Evolutionary conservation across 345 rosid genomes (phyloP), one percentile per base, ranked within the genome.

Genomic region (Limnanthes douglasii): DNA sequence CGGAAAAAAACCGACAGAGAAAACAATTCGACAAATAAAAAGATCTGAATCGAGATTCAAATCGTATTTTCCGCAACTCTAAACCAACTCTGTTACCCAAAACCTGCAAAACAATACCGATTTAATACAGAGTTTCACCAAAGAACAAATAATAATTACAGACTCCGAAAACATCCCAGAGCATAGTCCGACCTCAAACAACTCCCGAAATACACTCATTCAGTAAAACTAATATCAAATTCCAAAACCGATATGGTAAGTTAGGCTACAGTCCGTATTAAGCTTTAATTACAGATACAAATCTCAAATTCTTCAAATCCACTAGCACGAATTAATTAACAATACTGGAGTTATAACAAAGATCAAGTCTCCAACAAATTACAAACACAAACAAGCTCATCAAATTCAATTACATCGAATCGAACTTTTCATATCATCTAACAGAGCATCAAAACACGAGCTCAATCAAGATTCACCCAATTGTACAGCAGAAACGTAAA

Each of bases 91-190:
- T 7, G 25, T 69, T 58, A 76, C 29, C 86, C 75, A 52, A 73
- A 76, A 47, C 88, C 86, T 81, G 74, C 64, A 72, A 49, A 61
- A 54, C 27, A 46, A 15, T 48, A 30, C 21, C 23, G 37, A 39
- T 31, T 16, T 20, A 24, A 49, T 17, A 39, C 2, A 23, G 10
- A 31, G 28, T 45, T 43, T 11, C 16, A 18, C 29, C 38, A 38
- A 50, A 43, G 33, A 37, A 49, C 18, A 27, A 29, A 18, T 11
- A 45, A 11, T 31, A 28, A 34, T 37, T 40, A 47, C 56, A 27
- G 27, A 31, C 33, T 29, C 37, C 20, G 8, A 27, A 37, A 29
- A 24, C 33, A 18, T 43, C 23, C 24, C 37, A 39, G 5, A 45
- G 21, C 15, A 42, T 9, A 23, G 30, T n/a, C 32, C 27, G 18